A percentile compares a stretch with the other conserved stretches of the same genome.
Evolutionary conservation across 768 basidiomycete species (phyloP).

Genomic region (Hysterangium stoloniferum): DNA sequence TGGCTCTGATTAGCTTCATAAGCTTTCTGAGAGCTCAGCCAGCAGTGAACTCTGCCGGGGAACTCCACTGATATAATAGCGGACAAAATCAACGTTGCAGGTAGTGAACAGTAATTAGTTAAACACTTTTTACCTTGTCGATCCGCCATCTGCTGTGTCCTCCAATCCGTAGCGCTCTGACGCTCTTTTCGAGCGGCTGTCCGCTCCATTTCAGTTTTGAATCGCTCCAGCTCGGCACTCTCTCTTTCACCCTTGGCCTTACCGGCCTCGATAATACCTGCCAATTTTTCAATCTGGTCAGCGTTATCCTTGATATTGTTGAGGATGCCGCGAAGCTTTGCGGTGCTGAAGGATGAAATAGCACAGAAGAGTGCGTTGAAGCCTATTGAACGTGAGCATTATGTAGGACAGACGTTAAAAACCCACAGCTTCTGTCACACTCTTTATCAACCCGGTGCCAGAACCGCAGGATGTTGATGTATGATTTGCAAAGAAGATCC

Average conservation of each 20-base stretch:
- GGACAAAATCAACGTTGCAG: background rate
- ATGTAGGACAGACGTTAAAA: too few species aligned
- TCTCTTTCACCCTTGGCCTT: background rate
- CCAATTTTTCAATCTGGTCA: background rate
- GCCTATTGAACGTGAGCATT: background rate
- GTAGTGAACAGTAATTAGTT: background rate
- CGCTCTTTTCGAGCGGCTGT: background rate
- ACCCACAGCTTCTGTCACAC: constrained; percentile 11
- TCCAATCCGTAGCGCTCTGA: too few species aligned
- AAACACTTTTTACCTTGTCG: too few species aligned
- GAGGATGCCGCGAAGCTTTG: background rate
- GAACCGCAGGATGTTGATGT: constrained; percentile 20
- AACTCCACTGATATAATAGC: background rate
- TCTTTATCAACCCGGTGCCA: constrained; percentile 21
- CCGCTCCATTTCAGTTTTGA: background rate
- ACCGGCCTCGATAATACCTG: background rate
- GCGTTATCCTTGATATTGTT: background rate
- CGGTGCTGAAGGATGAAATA: background rate
- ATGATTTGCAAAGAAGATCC: constrained; percentile 15
- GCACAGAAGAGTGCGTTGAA: background rate
- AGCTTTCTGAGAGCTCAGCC: background rate
- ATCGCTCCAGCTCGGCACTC: background rate
- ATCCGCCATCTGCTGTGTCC: too few species aligned
- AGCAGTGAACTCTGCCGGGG: background rate
- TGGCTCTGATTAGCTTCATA: background rate